Base-by-base conservation (phyloP, 495 filamentous ascomycete species). In the Achaetomiella virescens region DNA sequence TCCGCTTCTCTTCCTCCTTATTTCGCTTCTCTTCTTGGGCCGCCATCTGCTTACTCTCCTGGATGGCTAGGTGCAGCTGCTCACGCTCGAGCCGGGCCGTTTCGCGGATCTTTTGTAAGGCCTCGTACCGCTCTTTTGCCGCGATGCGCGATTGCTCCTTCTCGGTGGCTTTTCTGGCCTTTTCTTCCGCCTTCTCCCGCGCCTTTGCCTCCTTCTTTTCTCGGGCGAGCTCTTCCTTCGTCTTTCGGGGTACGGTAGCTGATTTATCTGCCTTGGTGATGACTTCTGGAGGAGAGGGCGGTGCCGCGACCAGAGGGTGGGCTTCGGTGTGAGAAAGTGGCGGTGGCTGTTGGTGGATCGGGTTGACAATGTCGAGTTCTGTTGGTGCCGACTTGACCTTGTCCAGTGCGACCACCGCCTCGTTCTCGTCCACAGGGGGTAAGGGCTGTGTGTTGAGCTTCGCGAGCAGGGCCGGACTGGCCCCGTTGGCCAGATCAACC, bases 141-240 rank as follows among this genome's bases (percentile, higher is more conserved):
- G 88, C 83, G 11, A 78, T 62, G 29, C 88, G 87, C 59, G 84
- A 86, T 53, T 82, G 76, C 37, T 81, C 82, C 57, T 81, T 81
- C 60, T 86, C 81, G 1, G 81, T 52, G 73, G 76, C 85, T 61
- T 86, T 91, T 22, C 85, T 84, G 20, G 82, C 81, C 20, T 78
- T 80, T 54, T 83, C 86, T 8, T 76, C 74, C 45, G 84, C 85
- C 61, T 87, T 86, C 55, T 86, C 84, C 54, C 80, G 84, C 21
- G 79, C 72, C 40, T 76, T 77, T 11, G 59, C 59, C 67, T 73
- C 77, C 60, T 76, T 78, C 70, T 81, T 82, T 45, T 77, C 78
- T 2, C 68, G 64, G 37, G 75, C 77, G 61, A 78, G 77, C 45
- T 79, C 76, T 24, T 77, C 78, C 62, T 78, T 85, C 24, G 74